Conservation (phyloP, 2,329 filamentous ascomycete genomes). For the Venturia aucupariae region DNA sequence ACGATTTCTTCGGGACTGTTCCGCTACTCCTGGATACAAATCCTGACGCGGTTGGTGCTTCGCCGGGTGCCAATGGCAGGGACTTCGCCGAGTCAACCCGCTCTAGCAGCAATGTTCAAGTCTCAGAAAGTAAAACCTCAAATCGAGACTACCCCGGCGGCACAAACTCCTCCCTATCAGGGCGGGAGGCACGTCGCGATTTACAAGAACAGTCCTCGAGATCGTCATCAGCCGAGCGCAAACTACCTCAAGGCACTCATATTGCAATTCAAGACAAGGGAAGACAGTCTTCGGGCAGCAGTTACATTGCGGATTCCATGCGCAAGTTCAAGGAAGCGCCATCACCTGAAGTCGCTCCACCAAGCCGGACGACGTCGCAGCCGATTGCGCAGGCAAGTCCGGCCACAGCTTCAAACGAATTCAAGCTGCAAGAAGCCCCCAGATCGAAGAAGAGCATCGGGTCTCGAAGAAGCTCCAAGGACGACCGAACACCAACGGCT, state of each 20-base stretch:
- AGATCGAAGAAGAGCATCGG: slow-evolving; percentile 46
- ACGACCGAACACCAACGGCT: neutral
- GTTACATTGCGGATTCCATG: slow-evolving; percentile 46
- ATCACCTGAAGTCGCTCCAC: slow-evolving; percentile 3
- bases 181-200: slow-evolving; percentile 18
- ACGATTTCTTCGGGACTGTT: slow-evolving; percentile 46
- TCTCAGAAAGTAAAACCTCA: slow-evolving; percentile 20
- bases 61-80: slow-evolving; percentile 7
- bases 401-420: slow-evolving; percentile 32
- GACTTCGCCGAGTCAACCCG: slow-evolving; percentile 11
- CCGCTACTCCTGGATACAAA: slow-evolving; percentile 45
- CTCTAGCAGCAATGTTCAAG: slow-evolving; percentile 9
- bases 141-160: slow-evolving; percentile 33
- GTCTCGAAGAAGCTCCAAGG: slow-evolving; percentile 12
- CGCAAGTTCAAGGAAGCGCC: slow-evolving; percentile 35
- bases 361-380: neutral
- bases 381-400: neutral
- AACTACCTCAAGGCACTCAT: slow-evolving; percentile 58
- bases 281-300: slow-evolving; percentile 48
- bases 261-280: slow-evolving; percentile 86
- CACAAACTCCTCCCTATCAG: neutral
- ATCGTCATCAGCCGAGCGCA: slow-evolving; percentile 37
- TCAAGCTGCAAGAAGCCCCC: slow-evolving; percentile 74
- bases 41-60: slow-evolving; percentile 23
- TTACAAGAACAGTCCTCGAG: slow-evolving; percentile 26